A percentile compares a stretch with the other conserved stretches of the same genome.
Evolutionary conservation across 768 basidiomycete species (phyloP).

Genomic region (Lentinula raphanica): DNA sequence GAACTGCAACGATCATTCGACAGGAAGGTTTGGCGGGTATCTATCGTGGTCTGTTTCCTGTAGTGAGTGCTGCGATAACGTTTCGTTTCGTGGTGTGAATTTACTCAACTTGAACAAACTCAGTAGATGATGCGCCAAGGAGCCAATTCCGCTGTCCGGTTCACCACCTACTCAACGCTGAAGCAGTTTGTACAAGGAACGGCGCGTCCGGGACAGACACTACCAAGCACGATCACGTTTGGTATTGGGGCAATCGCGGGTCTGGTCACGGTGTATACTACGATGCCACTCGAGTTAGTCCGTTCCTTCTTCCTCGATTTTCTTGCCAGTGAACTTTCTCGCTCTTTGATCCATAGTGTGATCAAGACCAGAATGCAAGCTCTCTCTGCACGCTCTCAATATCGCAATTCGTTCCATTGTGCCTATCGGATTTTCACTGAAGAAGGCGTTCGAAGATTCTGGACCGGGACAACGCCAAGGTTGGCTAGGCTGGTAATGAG

Average conservation of each 20-base stretch:
- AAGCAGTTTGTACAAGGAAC: slow-evolving; percentile 91
- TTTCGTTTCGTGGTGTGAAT: background rate
- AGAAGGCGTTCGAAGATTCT: slow-evolving; percentile 88
- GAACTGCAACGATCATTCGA: slow-evolving; percentile 70
- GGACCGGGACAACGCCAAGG: slow-evolving; percentile 94
- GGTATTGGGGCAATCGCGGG: slow-evolving; percentile 93
- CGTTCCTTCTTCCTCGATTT: background rate
- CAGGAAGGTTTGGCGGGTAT: slow-evolving; percentile 83
- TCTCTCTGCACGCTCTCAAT: slow-evolving; percentile 73
- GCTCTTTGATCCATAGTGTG: slow-evolving; percentile 49
- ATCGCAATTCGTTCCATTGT: slow-evolving; percentile 93
- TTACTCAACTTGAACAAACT: background rate
- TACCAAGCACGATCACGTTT: slow-evolving; percentile 88
- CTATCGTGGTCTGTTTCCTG: slow-evolving; percentile 90
- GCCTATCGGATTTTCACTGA: slow-evolving; percentile 92
- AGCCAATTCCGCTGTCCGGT: slow-evolving; percentile 93
- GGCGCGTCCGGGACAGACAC: slow-evolving; percentile 72
- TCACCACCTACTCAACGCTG: slow-evolving; percentile 90
- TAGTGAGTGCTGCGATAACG: slow-evolving; percentile 47
- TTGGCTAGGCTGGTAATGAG: slow-evolving; percentile 79
- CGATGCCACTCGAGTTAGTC: slow-evolving; percentile 77
- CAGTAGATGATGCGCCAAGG: slow-evolving; percentile 93
- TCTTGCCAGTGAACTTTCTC: background rate
- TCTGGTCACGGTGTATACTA: slow-evolving; percentile 89
- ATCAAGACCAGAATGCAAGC: slow-evolving; percentile 99